phyloP scores from a whole-genome alignment of 2,329 filamentous ascomycete species.

The Colletotrichum limetticola region DNA sequence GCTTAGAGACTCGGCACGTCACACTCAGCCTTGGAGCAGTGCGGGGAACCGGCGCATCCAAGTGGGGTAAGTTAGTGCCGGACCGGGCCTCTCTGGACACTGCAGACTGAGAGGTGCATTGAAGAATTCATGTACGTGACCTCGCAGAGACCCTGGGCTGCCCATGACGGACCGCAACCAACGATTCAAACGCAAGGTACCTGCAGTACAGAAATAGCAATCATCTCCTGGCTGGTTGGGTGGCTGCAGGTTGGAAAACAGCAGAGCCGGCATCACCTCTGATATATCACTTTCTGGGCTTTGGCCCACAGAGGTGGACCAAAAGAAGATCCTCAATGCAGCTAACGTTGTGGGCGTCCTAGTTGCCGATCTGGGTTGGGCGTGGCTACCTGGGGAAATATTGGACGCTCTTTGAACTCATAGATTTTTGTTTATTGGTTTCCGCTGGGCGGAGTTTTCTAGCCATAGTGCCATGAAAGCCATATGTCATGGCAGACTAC shows the following conservation, averaged over 20 bases:
- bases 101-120: background rate
- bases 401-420: background rate
- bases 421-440: conserved; percentile 4
- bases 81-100: background rate
- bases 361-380: background rate
- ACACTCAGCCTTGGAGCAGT: background rate
- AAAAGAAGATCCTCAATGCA: conserved; percentile 2
- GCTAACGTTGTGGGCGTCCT: background rate
- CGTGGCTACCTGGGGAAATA: background rate
- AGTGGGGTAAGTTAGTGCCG: background rate
- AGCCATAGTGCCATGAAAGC: conserved; percentile 12
- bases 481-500: conserved; percentile 21
- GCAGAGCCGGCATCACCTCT: background rate
- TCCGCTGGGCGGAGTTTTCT: conserved; percentile 21
- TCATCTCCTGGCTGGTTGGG: background rate
- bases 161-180: background rate
- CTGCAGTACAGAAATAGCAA: background rate
- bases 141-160: background rate
- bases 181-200: background rate
- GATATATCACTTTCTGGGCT: background rate
- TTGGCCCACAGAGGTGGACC: background rate
- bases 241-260: background rate
- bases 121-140: background rate
- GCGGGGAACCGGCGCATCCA: background rate
- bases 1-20: background rate